Percentiles rank a stretch among this genome's conserved stretches.
These are phyloP conservation scores for Paraleonurus japonicus DNA, from an alignment of 257 asterid genomes.

Conservation along the genomic window DNA sequence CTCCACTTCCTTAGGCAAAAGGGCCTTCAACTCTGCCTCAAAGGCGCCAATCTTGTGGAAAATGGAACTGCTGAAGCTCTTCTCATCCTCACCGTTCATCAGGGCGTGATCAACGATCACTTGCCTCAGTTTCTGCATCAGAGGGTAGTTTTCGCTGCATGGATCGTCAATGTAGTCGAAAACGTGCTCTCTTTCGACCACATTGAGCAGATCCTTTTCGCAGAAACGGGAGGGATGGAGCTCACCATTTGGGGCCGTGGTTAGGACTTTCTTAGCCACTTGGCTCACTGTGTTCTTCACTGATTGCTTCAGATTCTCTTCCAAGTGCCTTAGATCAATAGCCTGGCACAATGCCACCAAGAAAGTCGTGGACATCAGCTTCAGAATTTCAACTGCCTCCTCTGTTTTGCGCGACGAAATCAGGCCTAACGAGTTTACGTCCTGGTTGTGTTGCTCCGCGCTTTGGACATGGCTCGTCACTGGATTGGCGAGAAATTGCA, in stretches of 20 bases:
- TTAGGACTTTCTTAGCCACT: conserved; percentile 34
- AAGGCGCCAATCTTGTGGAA: conserved; percentile 36
- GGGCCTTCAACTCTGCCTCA: conserved; percentile 38
- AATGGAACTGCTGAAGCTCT: conserved; percentile 20
- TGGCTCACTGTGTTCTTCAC: conserved; percentile 36
- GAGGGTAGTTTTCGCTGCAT: conserved; percentile 31
- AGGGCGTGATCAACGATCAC: conserved; percentile 41
- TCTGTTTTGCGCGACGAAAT: conserved; percentile 43
- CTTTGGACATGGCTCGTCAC: conserved; percentile 47
- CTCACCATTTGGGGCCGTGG: conserved; percentile 22
- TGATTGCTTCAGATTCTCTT: conserved; percentile 32
- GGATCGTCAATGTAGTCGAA: conserved; percentile 43
- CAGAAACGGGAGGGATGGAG: conserved; percentile 42
- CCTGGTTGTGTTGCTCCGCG: conserved; percentile 45
- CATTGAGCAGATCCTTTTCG: conserved; percentile 36
- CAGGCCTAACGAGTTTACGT: conserved; percentile 45
- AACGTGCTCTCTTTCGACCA: conserved; percentile 36
- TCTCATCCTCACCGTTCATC: conserved; percentile 23
- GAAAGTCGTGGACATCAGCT: conserved; percentile 44
- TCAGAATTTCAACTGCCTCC: conserved; percentile 38
- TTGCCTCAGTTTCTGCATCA: conserved; percentile 42
- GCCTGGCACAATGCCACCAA: conserved; percentile 47
- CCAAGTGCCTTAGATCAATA: conserved; percentile 39
- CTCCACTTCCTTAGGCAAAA: conserved; percentile 42
- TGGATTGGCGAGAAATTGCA: conserved; percentile 43